Conservation (phyloP, 306 rosid species). For the Sicyos baderoa region DNA sequence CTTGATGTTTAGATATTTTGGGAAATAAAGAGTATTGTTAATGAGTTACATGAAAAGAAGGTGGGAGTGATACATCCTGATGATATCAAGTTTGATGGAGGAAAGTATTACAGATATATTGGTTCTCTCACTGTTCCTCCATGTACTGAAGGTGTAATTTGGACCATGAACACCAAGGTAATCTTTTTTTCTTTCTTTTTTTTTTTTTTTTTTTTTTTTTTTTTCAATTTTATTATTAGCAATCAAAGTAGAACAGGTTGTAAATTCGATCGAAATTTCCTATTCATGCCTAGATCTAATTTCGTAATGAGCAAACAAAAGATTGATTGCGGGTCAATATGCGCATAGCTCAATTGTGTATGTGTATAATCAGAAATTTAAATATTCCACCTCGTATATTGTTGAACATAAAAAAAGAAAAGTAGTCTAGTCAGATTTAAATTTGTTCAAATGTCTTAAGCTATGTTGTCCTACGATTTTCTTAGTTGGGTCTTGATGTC, state of each 20-base stretch:
- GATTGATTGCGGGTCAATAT: not conserved
- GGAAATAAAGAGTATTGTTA: conserved; percentile 24
- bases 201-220: too few relatives aligned
- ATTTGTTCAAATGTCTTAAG: too few relatives aligned
- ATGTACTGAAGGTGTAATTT: conserved; percentile 31
- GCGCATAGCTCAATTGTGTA: not conserved
- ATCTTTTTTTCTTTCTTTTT: too few relatives aligned
- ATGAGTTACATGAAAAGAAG: conserved; percentile 20
- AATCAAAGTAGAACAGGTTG: not conserved
- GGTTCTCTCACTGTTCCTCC: conserved; percentile 16
- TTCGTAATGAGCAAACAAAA: not conserved
- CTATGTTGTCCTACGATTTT: too few relatives aligned
- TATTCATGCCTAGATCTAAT: not conserved
- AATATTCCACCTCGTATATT: too few relatives aligned
- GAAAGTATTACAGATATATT: conserved; percentile 44
- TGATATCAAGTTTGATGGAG: conserved; percentile 28
- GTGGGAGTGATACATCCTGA: conserved; percentile 44
- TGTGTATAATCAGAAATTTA: too few relatives aligned
- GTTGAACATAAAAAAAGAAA: too few relatives aligned
- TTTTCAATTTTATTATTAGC: not conserved
- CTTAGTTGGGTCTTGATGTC: too few relatives aligned
- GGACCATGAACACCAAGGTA: conserved; percentile 55
- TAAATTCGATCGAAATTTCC: not conserved
- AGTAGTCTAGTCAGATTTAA: too few relatives aligned
- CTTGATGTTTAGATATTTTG: conserved; percentile 33